Conservation (phyloP, 768 basidiomycete genomes). For the Leucosporidium creatinivorum region DNA sequence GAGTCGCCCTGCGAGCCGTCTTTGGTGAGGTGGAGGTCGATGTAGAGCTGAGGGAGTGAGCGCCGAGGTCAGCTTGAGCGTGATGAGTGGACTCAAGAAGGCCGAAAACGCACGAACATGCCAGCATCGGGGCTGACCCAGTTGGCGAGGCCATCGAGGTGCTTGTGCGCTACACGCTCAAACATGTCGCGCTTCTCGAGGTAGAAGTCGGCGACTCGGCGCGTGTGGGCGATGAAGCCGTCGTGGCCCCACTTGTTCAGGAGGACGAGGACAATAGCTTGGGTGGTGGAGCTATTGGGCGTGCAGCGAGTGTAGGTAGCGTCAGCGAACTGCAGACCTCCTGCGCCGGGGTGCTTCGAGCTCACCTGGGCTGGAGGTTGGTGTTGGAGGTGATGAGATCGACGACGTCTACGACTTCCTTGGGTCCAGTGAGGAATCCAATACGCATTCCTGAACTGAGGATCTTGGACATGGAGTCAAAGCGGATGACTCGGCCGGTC, state of each 20-base stretch:
- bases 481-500: conserved; percentile 72
- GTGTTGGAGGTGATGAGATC: conserved; percentile 61
- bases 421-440: conserved; percentile 73
- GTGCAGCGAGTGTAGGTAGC: neutral
- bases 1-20: conserved; percentile 57
- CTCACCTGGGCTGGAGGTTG: conserved; percentile 41
- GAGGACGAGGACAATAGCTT: conserved; percentile 55
- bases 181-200: conserved; percentile 66
- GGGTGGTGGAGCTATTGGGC: conserved; percentile 29
- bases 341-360: neutral
- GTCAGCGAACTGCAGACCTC: conserved; percentile 39
- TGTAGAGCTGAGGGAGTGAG: conserved; percentile 49
- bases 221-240: conserved; percentile 63
- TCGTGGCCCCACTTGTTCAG: conserved; percentile 67
- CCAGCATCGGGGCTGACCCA: conserved; percentile 50
- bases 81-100: neutral
- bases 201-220: conserved; percentile 49
- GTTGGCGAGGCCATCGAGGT: conserved; percentile 64
- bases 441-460: conserved; percentile 61
- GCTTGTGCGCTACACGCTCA: conserved; percentile 62
- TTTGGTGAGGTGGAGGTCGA: conserved; percentile 35
- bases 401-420: conserved; percentile 58
- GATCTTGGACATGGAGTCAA: conserved; percentile 84
- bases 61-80: conserved; percentile 49
- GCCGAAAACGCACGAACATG: neutral